phyloP scores from a whole-genome alignment of 257 asterid species.

The Nicotiana benthamiana region DNA sequence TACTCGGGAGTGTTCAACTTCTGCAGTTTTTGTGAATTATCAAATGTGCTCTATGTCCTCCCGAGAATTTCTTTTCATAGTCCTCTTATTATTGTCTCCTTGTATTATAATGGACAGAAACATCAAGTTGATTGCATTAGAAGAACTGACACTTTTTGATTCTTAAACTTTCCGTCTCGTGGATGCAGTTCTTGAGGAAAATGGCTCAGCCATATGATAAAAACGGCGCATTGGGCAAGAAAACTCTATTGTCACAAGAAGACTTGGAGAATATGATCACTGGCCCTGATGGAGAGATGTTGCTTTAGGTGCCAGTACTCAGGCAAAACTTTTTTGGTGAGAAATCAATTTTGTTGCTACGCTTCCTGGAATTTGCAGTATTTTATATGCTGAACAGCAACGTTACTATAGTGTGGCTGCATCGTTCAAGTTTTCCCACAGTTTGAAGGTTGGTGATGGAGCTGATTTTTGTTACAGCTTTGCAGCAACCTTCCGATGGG shows the following conservation, averaged over 20 bases:
- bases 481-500: neutral
- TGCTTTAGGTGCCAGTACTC: conserved; percentile 15
- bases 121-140: neutral
- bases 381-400: neutral
- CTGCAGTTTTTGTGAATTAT: neutral
- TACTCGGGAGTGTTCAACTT: neutral
- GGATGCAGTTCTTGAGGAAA: conserved; percentile 71
- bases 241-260: conserved; percentile 73
- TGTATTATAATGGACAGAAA: neutral
- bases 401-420: neutral
- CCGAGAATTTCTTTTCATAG: neutral
- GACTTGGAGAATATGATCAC: conserved; percentile 77
- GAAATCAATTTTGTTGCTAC: neutral
- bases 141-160: neutral
- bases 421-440: neutral
- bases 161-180: neutral
- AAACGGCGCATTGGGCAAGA: conserved; percentile 76
- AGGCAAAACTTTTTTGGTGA: neutral
- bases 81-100: neutral
- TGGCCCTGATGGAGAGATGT: conserved; percentile 37
- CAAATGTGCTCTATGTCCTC: neutral
- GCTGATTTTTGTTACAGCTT: neutral
- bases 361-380: neutral
- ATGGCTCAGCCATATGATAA: conserved; percentile 98
- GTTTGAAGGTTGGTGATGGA: neutral